Percentiles rank a stretch among this genome's conserved stretches.
Conservation (phyloP, 1,284 basidiomycete species). For the Ustilago curta region DNA sequence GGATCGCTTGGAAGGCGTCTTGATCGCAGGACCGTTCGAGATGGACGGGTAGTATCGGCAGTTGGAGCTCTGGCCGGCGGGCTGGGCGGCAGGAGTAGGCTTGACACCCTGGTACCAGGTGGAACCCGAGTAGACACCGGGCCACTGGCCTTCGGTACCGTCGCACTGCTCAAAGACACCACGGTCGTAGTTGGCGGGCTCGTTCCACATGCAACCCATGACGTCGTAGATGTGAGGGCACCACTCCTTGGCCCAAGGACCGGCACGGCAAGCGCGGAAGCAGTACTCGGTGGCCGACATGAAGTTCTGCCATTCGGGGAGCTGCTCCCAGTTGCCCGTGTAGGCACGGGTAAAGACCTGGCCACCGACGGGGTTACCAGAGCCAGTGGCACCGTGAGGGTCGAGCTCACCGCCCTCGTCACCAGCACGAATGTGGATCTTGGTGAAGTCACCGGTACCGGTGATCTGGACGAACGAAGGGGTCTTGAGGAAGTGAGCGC, state of each 20-base stretch:
- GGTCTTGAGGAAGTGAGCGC: slow-evolving; percentile 79
- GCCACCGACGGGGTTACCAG: slow-evolving; percentile 62
- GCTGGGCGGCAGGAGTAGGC: slow-evolving; percentile 51
- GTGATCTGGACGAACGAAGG: slow-evolving; percentile 79
- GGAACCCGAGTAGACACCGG: slow-evolving; percentile 62
- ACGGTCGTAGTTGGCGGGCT: slow-evolving; percentile 61
- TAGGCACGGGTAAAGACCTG: slow-evolving; percentile 60
- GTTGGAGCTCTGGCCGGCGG: slow-evolving; percentile 51
- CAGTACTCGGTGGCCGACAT: slow-evolving; percentile 65
- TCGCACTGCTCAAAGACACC: slow-evolving; percentile 63
- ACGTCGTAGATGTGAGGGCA: slow-evolving; percentile 68
- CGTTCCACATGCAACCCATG: slow-evolving; percentile 63
- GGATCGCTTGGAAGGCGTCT: slow-evolving; percentile 50
- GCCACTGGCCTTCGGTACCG: slow-evolving; percentile 58
- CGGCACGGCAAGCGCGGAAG: slow-evolving; percentile 65
- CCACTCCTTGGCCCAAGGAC: slow-evolving; percentile 55
- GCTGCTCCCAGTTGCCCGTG: slow-evolving; percentile 61
- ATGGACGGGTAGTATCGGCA: slow-evolving; percentile 59
- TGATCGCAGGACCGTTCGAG: slow-evolving; percentile 52
- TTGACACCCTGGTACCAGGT: slow-evolving; percentile 63
- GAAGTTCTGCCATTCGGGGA: slow-evolving; percentile 67
- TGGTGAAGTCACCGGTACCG: slow-evolving; percentile 71
- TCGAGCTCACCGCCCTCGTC: slow-evolving; percentile 70
- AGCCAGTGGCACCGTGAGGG: slow-evolving; percentile 65
- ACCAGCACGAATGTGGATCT: slow-evolving; percentile 63